phyloP scores from a whole-genome alignment of 768 basidiomycete genomes.

The Mycena galopus region DNA sequence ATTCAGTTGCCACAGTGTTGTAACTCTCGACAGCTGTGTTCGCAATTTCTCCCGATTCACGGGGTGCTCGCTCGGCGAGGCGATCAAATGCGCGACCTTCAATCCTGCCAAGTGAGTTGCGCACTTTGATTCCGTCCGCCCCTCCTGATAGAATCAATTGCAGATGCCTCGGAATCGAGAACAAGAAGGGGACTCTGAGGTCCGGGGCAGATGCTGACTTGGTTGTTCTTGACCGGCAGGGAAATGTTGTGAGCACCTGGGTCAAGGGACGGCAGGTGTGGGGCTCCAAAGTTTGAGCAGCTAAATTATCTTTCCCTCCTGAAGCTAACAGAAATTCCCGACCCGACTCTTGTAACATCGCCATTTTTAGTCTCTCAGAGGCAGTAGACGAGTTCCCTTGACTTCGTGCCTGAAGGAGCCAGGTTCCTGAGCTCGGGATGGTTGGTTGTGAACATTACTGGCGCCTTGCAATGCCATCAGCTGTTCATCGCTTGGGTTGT shows the following conservation, averaged over 20 bases:
- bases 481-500: too few species aligned
- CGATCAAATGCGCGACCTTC: slow-evolving; percentile 87
- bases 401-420: too few species aligned
- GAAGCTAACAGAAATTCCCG: not conserved
- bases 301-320: not conserved
- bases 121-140: not conserved
- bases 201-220: slow-evolving; percentile 91
- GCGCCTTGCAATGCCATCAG: too few species aligned
- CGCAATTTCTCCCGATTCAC: slow-evolving; percentile 89
- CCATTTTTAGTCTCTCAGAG: too few species aligned
- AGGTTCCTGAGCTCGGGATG: too few species aligned
- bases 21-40: slow-evolving; percentile 87
- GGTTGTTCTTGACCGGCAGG: slow-evolving; percentile 77
- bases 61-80: slow-evolving; percentile 84
- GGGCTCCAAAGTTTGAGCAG: slow-evolving; percentile 46
- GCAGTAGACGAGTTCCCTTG: too few species aligned
- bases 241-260: slow-evolving; percentile 80
- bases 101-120: slow-evolving; percentile 81
- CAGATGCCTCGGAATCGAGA: slow-evolving; percentile 83
- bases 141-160: slow-evolving; percentile 6
- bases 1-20: slow-evolving; percentile 62
- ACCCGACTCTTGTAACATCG: too few species aligned
- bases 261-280: slow-evolving; percentile 83
- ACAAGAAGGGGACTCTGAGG: slow-evolving; percentile 84
- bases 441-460: too few species aligned